Conservation (phyloP, 345 rosid genomes). For the Ceriops tagal region DNA sequence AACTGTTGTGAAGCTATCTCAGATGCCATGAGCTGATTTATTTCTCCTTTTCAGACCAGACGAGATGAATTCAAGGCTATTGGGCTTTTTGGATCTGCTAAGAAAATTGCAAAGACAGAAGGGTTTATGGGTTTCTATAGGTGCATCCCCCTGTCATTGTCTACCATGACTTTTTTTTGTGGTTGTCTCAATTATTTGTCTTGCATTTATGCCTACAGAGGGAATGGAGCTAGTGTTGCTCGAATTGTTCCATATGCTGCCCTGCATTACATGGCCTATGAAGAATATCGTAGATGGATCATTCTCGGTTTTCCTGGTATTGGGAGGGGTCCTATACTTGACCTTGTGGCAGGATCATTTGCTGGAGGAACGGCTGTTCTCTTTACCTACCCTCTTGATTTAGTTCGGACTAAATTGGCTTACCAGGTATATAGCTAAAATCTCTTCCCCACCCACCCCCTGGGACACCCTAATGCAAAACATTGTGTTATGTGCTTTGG, state of each 20-base stretch:
- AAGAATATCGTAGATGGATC: constrained; percentile 89
- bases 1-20: too few relatives aligned
- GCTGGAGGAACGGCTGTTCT: constrained; percentile 95
- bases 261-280: constrained; percentile 93
- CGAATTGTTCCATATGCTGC: constrained; percentile 94
- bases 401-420: constrained; percentile 85
- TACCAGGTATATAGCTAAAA: constrained; percentile 59
- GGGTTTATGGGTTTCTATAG: constrained; percentile 87
- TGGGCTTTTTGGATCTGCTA: constrained; percentile 64
- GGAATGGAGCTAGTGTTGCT: constrained; percentile 92
- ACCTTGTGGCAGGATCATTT: constrained; percentile 86
- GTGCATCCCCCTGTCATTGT: constrained; percentile 33
- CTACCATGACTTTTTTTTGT: constrained; percentile 10
- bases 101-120: constrained; percentile 72
- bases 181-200: constrained; percentile 8
- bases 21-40: constrained; percentile 15
- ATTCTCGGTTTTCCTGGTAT: constrained; percentile 51
- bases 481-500: background rate
- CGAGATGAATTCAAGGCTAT: constrained; percentile 68
- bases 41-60: constrained; percentile 61
- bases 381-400: constrained; percentile 86
- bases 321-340: constrained; percentile 81
- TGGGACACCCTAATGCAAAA: too few relatives aligned
- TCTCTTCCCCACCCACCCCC: background rate
- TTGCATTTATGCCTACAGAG: constrained; percentile 42